Conservation (phyloP, 2,329 filamentous ascomycete genomes). For the Furcasterigmium furcatum region DNA sequence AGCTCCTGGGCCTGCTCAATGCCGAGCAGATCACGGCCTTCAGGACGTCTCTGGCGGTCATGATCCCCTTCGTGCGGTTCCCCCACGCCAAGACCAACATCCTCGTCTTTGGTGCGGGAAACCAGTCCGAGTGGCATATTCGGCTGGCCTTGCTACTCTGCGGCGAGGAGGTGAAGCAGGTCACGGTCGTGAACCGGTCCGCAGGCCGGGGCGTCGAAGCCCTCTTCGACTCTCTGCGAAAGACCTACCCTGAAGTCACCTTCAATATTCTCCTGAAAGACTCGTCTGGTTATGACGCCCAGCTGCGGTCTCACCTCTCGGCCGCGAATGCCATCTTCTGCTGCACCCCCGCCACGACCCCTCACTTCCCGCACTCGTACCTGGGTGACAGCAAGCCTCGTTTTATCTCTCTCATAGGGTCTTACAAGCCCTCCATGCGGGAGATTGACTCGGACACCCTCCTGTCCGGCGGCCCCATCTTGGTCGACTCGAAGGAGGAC, state of each 20-base stretch:
- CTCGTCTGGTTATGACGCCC: constrained; percentile 9
- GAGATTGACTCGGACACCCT: constrained; percentile 25
- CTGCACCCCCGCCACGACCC: constrained; percentile 23
- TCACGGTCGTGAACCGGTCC: constrained; percentile 30
- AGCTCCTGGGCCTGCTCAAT: constrained; percentile 54
- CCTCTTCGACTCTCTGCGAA: constrained; percentile 6
- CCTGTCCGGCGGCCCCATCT: constrained; percentile 14
- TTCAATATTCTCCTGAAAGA: not conserved
- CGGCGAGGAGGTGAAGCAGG: constrained; percentile 16
- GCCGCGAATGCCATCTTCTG: constrained; percentile 25
- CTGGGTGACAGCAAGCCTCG: constrained; percentile 17
- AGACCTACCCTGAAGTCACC: not conserved
- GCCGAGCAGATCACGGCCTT: constrained; percentile 68
- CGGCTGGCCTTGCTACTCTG: constrained; percentile 58
- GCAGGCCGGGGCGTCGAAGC: constrained; percentile 5
- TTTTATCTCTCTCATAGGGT: constrained; percentile 25
- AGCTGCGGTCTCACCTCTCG: constrained; percentile 9
- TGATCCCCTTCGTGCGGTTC: constrained; percentile 51
- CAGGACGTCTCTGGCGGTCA: constrained; percentile 61
- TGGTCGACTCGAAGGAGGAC: constrained; percentile 22
- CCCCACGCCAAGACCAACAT: constrained; percentile 11
- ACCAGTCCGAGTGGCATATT: constrained; percentile 59
- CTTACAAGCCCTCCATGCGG: constrained; percentile 26
- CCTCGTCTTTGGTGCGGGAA: constrained; percentile 17
- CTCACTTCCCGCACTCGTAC: constrained; percentile 19